phyloP scores from a whole-genome alignment of 176 grass and related monocot species.

The Avena insularis region DNA sequence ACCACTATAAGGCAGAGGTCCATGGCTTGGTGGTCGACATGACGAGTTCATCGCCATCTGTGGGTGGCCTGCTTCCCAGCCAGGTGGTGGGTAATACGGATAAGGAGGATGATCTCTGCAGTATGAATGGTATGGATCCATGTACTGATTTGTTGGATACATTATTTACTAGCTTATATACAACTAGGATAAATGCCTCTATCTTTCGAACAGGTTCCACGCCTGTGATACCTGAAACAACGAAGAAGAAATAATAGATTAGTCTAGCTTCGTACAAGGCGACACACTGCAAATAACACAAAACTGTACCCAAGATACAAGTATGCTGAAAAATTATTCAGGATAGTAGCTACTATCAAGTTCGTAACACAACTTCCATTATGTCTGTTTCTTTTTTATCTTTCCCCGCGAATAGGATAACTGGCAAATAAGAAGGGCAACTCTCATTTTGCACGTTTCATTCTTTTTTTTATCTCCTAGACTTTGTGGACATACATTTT shows the following conservation, averaged over 20 bases:
- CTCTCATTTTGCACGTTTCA: not conserved
- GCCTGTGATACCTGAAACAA: slow-evolving; percentile 41
- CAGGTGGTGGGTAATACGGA: slow-evolving; percentile 49
- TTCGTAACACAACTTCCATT: not conserved
- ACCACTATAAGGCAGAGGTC: slow-evolving; percentile 48
- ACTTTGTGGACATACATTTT: not conserved
- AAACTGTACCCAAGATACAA: not conserved
- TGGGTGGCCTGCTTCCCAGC: slow-evolving; percentile 48
- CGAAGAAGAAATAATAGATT: not conserved
- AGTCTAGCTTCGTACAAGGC: too few relatives aligned
- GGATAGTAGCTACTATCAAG: not conserved
- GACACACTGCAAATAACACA: not conserved
- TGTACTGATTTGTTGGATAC: slow-evolving; percentile 60
- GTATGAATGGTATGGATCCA: slow-evolving; percentile 71
- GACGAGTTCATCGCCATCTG: slow-evolving; percentile 39
- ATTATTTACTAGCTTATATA: slow-evolving; percentile 35
- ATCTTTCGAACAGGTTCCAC: not conserved
- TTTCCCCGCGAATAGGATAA: too few relatives aligned
- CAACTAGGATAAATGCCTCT: slow-evolving; percentile 29
- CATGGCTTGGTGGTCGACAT: slow-evolving; percentile 39
- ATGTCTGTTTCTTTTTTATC: not conserved
- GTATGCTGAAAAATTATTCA: not conserved
- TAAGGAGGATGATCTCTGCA: slow-evolving; percentile 54
- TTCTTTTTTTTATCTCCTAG: not conserved
- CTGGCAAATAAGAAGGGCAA: not conserved